Conservation (phyloP, 2,329 filamentous ascomycete genomes). For the Gyromitra esculenta region DNA sequence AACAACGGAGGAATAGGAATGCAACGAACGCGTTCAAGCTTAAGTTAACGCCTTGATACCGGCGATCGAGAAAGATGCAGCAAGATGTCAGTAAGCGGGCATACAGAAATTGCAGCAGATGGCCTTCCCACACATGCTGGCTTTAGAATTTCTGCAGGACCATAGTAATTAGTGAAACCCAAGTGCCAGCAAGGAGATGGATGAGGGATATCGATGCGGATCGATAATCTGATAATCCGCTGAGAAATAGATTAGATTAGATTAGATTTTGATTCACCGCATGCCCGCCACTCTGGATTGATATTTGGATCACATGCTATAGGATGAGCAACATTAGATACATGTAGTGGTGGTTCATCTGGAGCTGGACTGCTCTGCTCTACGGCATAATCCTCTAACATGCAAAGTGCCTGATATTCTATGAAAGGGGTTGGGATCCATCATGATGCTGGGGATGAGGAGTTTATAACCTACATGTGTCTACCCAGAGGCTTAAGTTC, state of each 20-base stretch:
- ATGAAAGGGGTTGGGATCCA: no score
- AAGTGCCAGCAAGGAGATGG: background rate
- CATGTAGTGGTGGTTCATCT: background rate
- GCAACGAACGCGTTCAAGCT: slow-evolving; percentile 29
- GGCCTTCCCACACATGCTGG: slow-evolving; percentile 72
- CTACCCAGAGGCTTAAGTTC: background rate
- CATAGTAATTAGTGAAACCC: background rate
- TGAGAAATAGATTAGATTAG: slow-evolving; percentile 25
- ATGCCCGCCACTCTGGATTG: no score
- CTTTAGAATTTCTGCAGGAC: slow-evolving; percentile 10
- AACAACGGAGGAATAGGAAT: slow-evolving; percentile 60
- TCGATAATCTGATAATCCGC: slow-evolving; percentile 32
- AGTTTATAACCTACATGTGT: background rate
- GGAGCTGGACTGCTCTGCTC: background rate
- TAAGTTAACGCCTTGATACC: background rate
- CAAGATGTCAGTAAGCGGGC: slow-evolving; percentile 58
- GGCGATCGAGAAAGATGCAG: background rate
- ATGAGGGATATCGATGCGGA: slow-evolving; percentile 4
- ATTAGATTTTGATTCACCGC: slow-evolving; percentile 26
- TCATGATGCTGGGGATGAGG: background rate
- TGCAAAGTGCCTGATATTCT: no score
- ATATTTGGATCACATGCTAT: no score
- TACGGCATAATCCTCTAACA: no score
- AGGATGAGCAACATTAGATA: background rate
- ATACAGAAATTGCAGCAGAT: slow-evolving; percentile 72